These are phyloP conservation scores for Blastocrithidia nonstop DNA, from an alignment of 208 protist species.

Conservation along the genomic window DNA sequence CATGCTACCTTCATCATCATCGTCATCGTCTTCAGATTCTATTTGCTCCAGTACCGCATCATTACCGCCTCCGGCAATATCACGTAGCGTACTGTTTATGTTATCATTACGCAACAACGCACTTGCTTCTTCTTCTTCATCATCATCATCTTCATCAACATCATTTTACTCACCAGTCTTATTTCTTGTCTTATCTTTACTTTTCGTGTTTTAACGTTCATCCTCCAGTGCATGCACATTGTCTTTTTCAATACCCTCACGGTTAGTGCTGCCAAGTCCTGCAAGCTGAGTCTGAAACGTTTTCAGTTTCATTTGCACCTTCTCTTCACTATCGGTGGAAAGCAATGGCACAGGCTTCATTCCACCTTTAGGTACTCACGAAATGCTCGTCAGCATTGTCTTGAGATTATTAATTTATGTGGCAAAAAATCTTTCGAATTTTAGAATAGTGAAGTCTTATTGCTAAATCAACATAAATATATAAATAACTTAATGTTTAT, in stretches of 20 bases:
- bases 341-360: constrained; percentile 69
- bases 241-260: too few relatives aligned
- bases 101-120: too few relatives aligned
- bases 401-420: not conserved
- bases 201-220: too few relatives aligned
- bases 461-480: not conserved
- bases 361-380: constrained; percentile 70
- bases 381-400: constrained; percentile 76
- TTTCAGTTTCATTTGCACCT: constrained; percentile 56
- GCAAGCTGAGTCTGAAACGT: too few relatives aligned
- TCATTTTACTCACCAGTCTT: too few relatives aligned
- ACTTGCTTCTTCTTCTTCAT: constrained; percentile 16
- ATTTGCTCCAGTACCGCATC: constrained; percentile 64
- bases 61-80: constrained; percentile 48
- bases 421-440: too few relatives aligned
- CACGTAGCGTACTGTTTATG: constrained; percentile 36
- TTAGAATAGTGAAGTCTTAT: constrained; percentile 1
- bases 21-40: constrained; percentile 76
- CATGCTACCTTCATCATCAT: too few relatives aligned
- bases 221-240: too few relatives aligned
- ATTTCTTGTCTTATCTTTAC: too few relatives aligned
- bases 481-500: not conserved
- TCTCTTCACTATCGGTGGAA: constrained; percentile 55
- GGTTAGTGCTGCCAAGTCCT: too few relatives aligned
- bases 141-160: constrained; percentile 9